Evolutionary conservation across 768 basidiomycete genomes (phyloP).

Genomic region (Mycena crocata): DNA sequence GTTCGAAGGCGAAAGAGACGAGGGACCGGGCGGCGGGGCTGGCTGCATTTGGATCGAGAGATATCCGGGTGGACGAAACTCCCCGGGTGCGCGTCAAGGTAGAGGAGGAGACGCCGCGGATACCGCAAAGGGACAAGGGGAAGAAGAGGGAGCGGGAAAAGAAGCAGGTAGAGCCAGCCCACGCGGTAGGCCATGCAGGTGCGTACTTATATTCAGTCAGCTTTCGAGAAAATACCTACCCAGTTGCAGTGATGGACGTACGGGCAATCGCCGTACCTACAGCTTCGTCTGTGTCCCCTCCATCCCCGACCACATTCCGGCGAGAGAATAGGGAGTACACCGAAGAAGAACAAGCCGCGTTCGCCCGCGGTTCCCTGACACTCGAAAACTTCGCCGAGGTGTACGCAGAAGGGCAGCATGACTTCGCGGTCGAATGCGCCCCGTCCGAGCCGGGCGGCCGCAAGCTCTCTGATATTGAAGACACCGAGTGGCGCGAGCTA

Average conservation of each 20-base stretch:
- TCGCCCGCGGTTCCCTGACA: not conserved
- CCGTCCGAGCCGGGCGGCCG: slow-evolving; percentile 2
- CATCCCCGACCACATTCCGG: too few species aligned
- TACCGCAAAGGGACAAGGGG: not conserved
- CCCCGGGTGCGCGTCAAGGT: slow-evolving; percentile 4
- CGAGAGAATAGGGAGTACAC: not conserved
- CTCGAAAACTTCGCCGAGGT: not conserved
- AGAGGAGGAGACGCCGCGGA: slow-evolving; percentile 11
- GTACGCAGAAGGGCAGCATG: not conserved
- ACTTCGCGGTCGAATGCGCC: not conserved
- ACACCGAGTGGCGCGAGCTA: not conserved
- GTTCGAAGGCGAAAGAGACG: not conserved
- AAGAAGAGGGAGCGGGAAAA: not conserved
- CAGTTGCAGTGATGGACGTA: too few species aligned
- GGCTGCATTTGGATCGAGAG: not conserved
- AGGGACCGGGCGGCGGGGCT: not conserved
- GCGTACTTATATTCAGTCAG: too few species aligned
- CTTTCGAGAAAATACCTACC: too few species aligned
- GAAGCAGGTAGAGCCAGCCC: too few species aligned
- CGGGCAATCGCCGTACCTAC: too few species aligned
- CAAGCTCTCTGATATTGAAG: not conserved
- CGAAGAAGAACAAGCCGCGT: not conserved
- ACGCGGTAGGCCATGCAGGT: not conserved
- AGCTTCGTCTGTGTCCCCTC: too few species aligned
- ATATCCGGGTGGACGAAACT: not conserved